Evolutionary conservation across 345 rosid genomes (phyloP), one percentile per base, ranked within the genome.

Genomic region (Pugionium cornutum): DNA sequence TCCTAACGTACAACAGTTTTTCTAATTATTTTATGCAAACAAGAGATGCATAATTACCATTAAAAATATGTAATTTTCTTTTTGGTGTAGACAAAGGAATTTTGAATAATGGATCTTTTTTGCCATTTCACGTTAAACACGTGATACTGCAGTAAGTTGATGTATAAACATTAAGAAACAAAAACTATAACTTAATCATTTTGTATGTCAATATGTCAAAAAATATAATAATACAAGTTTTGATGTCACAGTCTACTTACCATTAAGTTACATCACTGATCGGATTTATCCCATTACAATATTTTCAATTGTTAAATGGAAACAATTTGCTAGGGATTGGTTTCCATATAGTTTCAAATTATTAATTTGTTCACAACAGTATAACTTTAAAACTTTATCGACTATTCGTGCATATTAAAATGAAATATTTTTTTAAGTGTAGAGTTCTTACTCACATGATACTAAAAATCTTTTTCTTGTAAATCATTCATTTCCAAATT

Each of bases 81-180:
- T 42, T 27, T 56, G 46, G 41, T 51, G 62, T 50, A 37, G 76
- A 72, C 72, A 66, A 9, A 37, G 33, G 67, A 73, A 52, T 58
- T 58, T 6, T 43, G 35, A 18, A 58, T 18, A 44, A 51, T 43
- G 36, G 29, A 39, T 32, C 6, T 65, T 43, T 6, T 66, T 66
- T 52, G 62, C 57, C n/a, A 26, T 53, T 59, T 52, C 76, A 73
- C 72, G 72, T 43, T 44, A 34, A 73, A 36, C 67, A 66, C 76
- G 76, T 66, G 76, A 72, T 51, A 44, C 72, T 51, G 72, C 51
- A 30, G 56, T 52, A 25, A 44, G 31, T 27, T 37, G 67, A 4
- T 65, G 60, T 27, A 47, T 47, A 63, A n/a, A 60, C 18, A 8
- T 8, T n/a, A 49, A 18, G n/a, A 6, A 43, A 2, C 18, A 66